phyloP scores from a whole-genome alignment of 202 grass and related monocot species.

The Digitaria exilis region DNA sequence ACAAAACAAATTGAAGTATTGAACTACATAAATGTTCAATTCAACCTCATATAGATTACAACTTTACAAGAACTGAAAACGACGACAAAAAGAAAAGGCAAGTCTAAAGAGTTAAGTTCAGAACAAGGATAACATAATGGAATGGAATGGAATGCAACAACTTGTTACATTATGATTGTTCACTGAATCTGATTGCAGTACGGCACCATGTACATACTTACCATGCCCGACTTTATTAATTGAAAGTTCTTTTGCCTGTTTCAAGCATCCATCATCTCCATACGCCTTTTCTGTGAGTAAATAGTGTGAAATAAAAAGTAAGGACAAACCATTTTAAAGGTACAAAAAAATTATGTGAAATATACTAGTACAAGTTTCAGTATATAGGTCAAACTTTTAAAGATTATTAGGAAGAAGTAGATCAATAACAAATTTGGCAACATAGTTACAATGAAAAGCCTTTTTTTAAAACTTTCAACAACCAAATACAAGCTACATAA shows the following conservation, averaged over 20 bases:
- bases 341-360: background rate
- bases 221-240: conserved; percentile 98
- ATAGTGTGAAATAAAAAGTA: background rate
- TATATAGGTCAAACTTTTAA: background rate
- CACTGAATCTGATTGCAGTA: background rate
- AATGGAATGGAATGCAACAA: background rate
- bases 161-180: background rate
- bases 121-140: background rate
- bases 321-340: background rate
- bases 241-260: conserved; percentile 89
- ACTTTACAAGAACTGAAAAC: background rate
- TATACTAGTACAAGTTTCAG: background rate
- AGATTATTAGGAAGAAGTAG: conserved; percentile 1
- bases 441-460: background rate
- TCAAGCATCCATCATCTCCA: conserved; percentile 84
- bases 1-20: background rate
- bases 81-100: background rate
- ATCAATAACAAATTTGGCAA: background rate
- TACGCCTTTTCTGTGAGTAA: conserved; percentile 78
- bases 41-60: background rate
- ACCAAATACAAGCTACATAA: background rate
- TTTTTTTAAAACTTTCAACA: background rate
- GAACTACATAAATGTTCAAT: background rate
- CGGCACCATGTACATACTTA: conserved; percentile 39
- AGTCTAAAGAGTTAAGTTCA: background rate